Evolutionary conservation across 2,329 filamentous ascomycete species (phyloP).

Genomic region (Dactylellina parvicollis): DNA sequence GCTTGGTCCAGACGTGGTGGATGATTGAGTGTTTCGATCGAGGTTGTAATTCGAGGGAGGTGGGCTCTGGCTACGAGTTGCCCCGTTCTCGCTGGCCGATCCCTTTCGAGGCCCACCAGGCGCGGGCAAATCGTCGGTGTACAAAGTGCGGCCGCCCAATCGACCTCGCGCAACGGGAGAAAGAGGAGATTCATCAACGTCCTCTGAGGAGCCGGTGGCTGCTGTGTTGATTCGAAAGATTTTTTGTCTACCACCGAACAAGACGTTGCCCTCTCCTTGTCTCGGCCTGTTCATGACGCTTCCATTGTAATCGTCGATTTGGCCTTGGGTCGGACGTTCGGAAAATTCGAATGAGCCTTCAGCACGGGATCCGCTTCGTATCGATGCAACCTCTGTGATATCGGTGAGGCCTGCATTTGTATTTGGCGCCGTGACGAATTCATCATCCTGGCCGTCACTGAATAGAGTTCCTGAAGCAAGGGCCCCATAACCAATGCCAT

Average conservation of each 20-base stretch:
- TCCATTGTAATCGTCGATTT: constrained; percentile 72
- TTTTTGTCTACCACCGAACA: constrained; percentile 96
- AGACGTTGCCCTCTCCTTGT: constrained; percentile 85
- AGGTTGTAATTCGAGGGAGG: constrained; percentile 73
- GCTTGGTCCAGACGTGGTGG: constrained; percentile 77
- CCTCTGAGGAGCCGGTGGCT: constrained; percentile 52
- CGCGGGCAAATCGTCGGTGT: constrained; percentile 83
- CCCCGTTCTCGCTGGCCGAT: constrained; percentile 62
- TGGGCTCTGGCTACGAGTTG: constrained; percentile 59
- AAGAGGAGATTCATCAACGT: constrained; percentile 55
- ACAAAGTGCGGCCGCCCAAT: constrained; percentile 75
- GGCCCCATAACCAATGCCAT: constrained; percentile 46
- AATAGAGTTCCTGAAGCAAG: constrained; percentile 65
- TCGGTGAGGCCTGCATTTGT: constrained; percentile 64
- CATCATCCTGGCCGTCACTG: constrained; percentile 94
- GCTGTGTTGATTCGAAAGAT: constrained; percentile 69
- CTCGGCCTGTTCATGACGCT: constrained; percentile 87
- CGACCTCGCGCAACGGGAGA: constrained; percentile 61
- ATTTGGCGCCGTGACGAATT: constrained; percentile 28
- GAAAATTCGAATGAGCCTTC: constrained; percentile 50
- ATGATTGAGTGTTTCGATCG: constrained; percentile 84
- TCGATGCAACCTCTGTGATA: constrained; percentile 89
- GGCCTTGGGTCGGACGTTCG: constrained; percentile 19
- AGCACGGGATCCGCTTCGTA: constrained; percentile 68
- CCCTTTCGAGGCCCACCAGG: constrained; percentile 68